Evolutionary conservation across 1,284 basidiomycete genomes (phyloP), one percentile per base, ranked within the genome.

Genomic region (Malassezia brasiliensis): DNA sequence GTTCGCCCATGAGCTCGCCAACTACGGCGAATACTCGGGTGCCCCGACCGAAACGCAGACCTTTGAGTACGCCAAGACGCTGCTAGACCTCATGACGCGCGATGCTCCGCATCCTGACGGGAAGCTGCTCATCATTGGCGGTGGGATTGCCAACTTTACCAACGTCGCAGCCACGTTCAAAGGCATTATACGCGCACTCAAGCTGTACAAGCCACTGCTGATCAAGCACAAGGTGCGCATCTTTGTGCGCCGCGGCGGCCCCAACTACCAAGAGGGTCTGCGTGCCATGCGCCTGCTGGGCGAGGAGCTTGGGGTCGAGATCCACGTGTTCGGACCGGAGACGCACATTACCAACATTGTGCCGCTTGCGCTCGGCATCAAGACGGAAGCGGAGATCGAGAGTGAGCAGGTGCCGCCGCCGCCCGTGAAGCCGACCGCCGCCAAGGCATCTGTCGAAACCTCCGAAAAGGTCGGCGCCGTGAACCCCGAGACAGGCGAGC

Each of bases 121-220:
- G 79, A 98, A 98, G 80, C 84, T 98, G 74, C 87, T 98, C 77
- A 96, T 98, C 82, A 96, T 98, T 65, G 94, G 93, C 78, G 94
- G 94, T 80, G 93, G 93, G 79, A 96, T 96, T 66, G 93, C 93
- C 80, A 98, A 98, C 84, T 98, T 98, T 79, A 96, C 91, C 76
- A 96, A 98, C 77, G 91, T 98, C 67, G 93, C 93, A 38, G 86
- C 93, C 15, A 98, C 93, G 62, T 98, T 98, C 86, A 96, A 96
- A 82, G 93, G 93, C 66, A 98, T 96, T 81, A 96, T 98, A 77
- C 88, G 85, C 59, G 93, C 93, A 19, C 82, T 98, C 69, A 88
- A 94, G 81, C 87, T 90, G 78, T 90, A 83, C 83, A 89, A 91
- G 80, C 44, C 57, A 7, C 42, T 62, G 22, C 63, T 74, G 20